phyloP scores from a whole-genome alignment of 1,284 basidiomycete species.

The Wallemia hederae region DNA sequence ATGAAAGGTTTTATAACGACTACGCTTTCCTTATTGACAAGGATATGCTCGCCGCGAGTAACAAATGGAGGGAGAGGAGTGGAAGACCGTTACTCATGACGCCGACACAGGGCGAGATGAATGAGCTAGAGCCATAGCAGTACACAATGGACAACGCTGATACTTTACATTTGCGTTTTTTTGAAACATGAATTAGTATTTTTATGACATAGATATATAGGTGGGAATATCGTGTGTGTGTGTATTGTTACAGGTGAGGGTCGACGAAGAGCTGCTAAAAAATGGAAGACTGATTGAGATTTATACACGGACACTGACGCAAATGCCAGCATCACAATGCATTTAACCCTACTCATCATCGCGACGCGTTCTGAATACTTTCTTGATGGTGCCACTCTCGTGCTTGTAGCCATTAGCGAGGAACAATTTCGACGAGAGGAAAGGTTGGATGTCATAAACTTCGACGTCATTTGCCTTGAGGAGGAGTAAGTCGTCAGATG shows the following conservation, averaged over 20 bases:
- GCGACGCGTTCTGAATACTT: conserved; percentile 5
- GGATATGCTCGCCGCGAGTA: not conserved
- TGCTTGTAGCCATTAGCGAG: conserved; percentile 59
- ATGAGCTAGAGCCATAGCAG: too few species aligned
- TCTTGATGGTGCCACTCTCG: conserved; percentile 7
- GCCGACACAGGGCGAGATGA: not conserved
- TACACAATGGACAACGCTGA: too few species aligned
- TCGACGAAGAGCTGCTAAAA: not conserved
- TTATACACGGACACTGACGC: too few species aligned
- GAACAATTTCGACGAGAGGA: conserved; percentile 61
- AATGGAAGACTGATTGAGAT: too few species aligned
- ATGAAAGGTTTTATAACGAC: not conserved
- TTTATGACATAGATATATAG: not conserved
- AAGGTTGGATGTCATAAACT: conserved; percentile 64
- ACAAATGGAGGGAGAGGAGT: not conserved
- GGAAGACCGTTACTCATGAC: not conserved
- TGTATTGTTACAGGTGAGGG: not conserved
- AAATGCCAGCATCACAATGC: too few species aligned
- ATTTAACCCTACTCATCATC: not conserved
- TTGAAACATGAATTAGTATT: not conserved
- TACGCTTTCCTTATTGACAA: not conserved
- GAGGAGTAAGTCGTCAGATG: conserved; percentile 4
- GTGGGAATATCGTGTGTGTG: not conserved
- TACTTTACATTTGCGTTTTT: not conserved
- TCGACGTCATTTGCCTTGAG: conserved; percentile 68